Base-by-base conservation (phyloP, 768 basidiomycete genomes). In the Mycena maculata region DNA sequence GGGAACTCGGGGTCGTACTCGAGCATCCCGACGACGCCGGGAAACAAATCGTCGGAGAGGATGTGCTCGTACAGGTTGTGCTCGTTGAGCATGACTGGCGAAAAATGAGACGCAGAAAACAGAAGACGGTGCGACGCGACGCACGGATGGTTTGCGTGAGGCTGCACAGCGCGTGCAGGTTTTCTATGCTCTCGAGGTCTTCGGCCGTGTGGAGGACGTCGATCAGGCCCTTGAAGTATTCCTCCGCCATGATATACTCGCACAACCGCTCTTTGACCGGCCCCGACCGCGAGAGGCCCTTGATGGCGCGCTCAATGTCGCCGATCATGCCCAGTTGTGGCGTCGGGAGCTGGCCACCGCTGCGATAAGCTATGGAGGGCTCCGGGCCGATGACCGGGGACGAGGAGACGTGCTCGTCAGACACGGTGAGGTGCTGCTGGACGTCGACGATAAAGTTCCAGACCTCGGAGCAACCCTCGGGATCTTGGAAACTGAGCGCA, bases 1-100 rank as follows among this genome's bases (percentile, higher is more conserved):
- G 97, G 97, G 76, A 97, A 99, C 71, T 98, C 97, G 69, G 97
- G 96, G 74, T 99, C 97, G 77, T 99, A 99, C 85, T 99, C 98
- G 68, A 99, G 89, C 85, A 99, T 97, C 49, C 96, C 96, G 44
- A 96, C 89, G 52, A 98, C 93, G 53, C 94, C 95, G 70, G 92
- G 87, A 80, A 98, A 99, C 58, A 95, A 81, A 39, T 96, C 93
- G 74, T 99, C 96, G 61, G 94, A 91, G 41, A 99, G 86, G 70
- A 99, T 92, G 76, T 96, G 93, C 80, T 99, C 97, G 76, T 96
- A 96, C 77, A 99, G 87, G 42, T 85, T 86, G 77, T 96, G 95
- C 78, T 99, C 98, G 77, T 98, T 98, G 74, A 98, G 86, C 84
- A 95, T 89, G 69, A 99, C 96, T 98, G 75, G 20, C 64, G 50